Percentiles rank a stretch among this genome's conserved stretches.
phyloP scores from a whole-genome alignment of 2,329 filamentous ascomycete genomes.

The Fusarium hainanense region DNA sequence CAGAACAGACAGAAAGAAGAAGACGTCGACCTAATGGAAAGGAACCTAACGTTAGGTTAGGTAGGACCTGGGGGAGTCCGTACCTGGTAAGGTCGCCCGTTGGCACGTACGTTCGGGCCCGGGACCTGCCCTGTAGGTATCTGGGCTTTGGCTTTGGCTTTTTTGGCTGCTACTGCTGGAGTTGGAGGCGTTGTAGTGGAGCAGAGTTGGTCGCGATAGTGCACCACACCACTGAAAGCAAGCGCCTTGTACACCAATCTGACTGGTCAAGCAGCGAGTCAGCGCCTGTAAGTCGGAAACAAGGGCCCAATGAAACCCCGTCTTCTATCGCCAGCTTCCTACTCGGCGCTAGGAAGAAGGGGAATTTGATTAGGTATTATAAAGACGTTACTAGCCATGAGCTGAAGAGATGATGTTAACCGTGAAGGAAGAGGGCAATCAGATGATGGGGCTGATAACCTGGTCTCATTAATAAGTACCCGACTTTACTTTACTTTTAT shows the following conservation, averaged over 20 bases:
- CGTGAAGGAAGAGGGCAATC: not conserved
- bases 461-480: not conserved
- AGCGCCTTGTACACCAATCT: conserved; percentile 51
- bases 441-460: not conserved
- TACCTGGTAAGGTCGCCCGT: conserved; percentile 38
- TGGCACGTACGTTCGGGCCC: conserved; percentile 25
- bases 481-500: not conserved
- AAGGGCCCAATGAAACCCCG: conserved; percentile 30
- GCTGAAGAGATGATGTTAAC: conserved; percentile 6
- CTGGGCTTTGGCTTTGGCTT: not conserved
- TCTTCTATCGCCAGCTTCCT: conserved; percentile 21
- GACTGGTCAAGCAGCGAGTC: conserved; percentile 51
- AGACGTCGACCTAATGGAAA: not conserved
- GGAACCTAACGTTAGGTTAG: not conserved
- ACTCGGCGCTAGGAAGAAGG: conserved; percentile 30
- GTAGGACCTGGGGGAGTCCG: conserved; percentile 26
- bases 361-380: not conserved
- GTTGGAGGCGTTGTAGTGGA: conserved; percentile 27
- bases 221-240: conserved; percentile 51
- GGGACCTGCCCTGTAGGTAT: conserved; percentile 10
- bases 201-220: conserved; percentile 37
- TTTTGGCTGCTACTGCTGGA: not conserved
- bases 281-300: conserved; percentile 44
- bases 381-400: conserved; percentile 7
- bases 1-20: not conserved